Conservation (phyloP, 768 basidiomycete species). For the Fomitopsis pulvina region DNA sequence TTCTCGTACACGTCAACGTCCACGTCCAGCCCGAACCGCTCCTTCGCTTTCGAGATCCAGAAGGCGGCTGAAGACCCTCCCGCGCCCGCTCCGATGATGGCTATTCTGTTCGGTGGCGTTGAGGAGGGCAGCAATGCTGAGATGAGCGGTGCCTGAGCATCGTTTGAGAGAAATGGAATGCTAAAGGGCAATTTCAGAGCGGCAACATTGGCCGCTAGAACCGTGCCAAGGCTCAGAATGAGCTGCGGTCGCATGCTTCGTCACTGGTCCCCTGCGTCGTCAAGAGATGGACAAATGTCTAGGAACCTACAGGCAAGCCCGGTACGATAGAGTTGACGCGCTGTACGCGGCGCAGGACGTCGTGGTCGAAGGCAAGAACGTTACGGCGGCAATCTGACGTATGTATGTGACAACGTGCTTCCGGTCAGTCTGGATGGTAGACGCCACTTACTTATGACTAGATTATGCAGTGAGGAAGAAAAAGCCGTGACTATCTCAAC, state of each 20-base stretch:
- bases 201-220: neutral
- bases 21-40: conserved; percentile 60
- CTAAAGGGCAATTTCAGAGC: conserved; percentile 11
- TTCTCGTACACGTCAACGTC: conserved; percentile 84
- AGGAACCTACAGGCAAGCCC: no score
- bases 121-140: neutral
- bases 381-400: no score
- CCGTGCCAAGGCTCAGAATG: neutral
- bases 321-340: no score
- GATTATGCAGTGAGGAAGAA: no score
- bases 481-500: no score
- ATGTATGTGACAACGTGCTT: no score
- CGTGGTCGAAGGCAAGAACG: no score
- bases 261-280: no score
- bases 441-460: no score
- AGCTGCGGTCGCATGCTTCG: neutral
- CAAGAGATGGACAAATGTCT: no score
- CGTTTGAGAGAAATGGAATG: conserved; percentile 10
- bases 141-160: conserved; percentile 4
- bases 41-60: conserved; percentile 76
- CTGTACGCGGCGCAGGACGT: no score
- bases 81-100: conserved; percentile 89
- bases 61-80: conserved; percentile 79
- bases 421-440: no score
- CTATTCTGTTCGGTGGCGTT: conserved; percentile 46